These are phyloP conservation scores for Stenogyne calaminthoides DNA, from an alignment of 305 asterid genomes.

Conservation along the genomic window DNA sequence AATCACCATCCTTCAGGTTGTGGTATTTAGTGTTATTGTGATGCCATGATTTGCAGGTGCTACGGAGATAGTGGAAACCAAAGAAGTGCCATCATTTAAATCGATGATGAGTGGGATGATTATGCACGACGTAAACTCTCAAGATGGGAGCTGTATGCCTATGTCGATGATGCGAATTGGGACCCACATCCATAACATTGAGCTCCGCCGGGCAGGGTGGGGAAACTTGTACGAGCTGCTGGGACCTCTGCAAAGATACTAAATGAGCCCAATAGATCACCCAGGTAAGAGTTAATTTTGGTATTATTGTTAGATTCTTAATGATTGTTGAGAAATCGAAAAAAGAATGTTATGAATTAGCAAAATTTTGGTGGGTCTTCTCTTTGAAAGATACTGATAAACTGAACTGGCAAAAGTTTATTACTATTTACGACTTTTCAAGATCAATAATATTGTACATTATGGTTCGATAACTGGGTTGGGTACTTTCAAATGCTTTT, in stretches of 20 bases:
- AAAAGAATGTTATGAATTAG: not conserved
- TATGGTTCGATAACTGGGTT: not conserved
- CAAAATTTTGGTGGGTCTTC: not conserved
- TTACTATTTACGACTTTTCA: not conserved
- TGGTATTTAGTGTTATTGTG: not conserved
- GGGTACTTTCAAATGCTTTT: not conserved
- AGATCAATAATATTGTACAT: not conserved
- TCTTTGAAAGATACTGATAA: not conserved
- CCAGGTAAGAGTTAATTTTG: conserved; percentile 40
- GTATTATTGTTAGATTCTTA: not conserved
- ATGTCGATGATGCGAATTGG: conserved; percentile 84
- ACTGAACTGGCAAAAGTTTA: not conserved
- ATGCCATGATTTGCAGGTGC: conserved; percentile 40
- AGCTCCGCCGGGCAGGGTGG: conserved; percentile 92
- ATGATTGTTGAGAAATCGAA: not conserved
- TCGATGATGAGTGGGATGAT: conserved; percentile 59
- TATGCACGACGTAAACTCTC: conserved; percentile 68
- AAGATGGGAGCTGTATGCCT: conserved; percentile 83
- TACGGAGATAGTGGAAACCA: conserved; percentile 16
- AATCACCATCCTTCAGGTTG: not conserved
- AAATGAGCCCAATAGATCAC: conserved; percentile 67
- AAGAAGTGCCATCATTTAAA: conserved; percentile 41
- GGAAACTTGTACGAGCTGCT: conserved; percentile 75
- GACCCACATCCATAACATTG: conserved; percentile 81
- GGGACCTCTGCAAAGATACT: conserved; percentile 74